These are phyloP conservation scores for Tarenaya hassleriana DNA, from an alignment of 345 rosid species.

Conservation along the genomic window DNA sequence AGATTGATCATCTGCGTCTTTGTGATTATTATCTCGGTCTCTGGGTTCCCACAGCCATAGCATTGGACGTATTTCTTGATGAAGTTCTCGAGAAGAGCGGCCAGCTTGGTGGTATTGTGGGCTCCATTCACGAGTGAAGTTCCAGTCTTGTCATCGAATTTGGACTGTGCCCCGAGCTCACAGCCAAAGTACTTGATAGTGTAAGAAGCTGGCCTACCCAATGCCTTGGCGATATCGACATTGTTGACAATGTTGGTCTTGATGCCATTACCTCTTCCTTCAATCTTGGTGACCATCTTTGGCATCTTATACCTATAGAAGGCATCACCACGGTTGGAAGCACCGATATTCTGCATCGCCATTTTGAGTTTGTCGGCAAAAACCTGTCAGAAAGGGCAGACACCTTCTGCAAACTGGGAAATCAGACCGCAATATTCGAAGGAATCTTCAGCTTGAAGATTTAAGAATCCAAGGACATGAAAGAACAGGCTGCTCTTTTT, in stretches of 20 bases:
- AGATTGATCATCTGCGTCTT: conserved; percentile 68
- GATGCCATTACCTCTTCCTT: conserved; percentile 92
- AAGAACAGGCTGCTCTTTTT: conserved; percentile 57
- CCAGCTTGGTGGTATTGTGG: conserved; percentile 71
- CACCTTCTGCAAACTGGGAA: no score
- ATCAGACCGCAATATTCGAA: no score
- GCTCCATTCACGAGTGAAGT: conserved; percentile 81
- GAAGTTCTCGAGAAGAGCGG: conserved; percentile 65
- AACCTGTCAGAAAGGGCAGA: conserved; percentile 9
- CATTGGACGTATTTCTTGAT: conserved; percentile 92
- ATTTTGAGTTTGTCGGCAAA: conserved; percentile 33
- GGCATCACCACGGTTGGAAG: conserved; percentile 87
- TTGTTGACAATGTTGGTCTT: conserved; percentile 84
- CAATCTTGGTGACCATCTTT: conserved; percentile 80
- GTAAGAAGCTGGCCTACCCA: conserved; percentile 79
- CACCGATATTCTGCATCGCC: conserved; percentile 93
- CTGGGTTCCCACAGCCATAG: conserved; percentile 90
- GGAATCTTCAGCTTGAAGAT: conserved; percentile 24
- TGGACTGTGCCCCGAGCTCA: conserved; percentile 93
- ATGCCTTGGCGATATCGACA: conserved; percentile 92
- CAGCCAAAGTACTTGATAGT: conserved; percentile 81
- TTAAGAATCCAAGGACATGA: no score
- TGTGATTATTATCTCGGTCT: conserved; percentile 63
- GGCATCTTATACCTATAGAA: conserved; percentile 98
- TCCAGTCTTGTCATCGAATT: conserved; percentile 80